Percentiles rank a stretch among this genome's conserved stretches.
These are phyloP conservation scores for Batrachochytrium dendrobatidis DNA, from an alignment of 371 early-diverging fungal genomes.

Conservation along the genomic window DNA sequence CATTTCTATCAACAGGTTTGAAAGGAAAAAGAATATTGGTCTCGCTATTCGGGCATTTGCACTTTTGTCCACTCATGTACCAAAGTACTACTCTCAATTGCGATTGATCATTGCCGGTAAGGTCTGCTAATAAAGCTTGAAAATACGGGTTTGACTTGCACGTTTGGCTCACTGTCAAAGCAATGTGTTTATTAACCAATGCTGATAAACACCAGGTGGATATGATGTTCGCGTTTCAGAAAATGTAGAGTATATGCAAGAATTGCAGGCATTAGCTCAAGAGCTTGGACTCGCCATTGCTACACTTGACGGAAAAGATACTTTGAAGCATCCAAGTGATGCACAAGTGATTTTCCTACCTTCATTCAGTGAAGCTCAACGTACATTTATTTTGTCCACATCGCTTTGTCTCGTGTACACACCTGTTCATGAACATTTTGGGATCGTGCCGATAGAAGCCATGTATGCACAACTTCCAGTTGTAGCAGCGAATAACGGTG, in stretches of 20 bases:
- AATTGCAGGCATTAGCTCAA: conserved; percentile 55
- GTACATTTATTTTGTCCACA: conserved; percentile 59
- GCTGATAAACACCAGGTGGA: conserved; percentile 51
- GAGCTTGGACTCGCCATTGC: conserved; percentile 22
- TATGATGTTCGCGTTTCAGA: conserved; percentile 78
- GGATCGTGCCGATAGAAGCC: conserved; percentile 93
- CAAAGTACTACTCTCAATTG: conserved; percentile 30
- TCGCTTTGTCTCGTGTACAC: conserved; percentile 78
- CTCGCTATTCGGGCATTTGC: conserved; percentile 78
- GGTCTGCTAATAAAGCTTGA: conserved; percentile 12
- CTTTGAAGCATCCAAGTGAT: conserved; percentile 13
- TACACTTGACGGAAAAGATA: background rate
- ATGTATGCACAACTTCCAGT: conserved; percentile 87
- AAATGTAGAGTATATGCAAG: conserved; percentile 75
- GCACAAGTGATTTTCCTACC: conserved; percentile 78
- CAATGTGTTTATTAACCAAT: background rate
- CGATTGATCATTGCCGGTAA: conserved; percentile 70
- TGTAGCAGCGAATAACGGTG: conserved; percentile 80
- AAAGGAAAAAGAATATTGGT: conserved; percentile 86
- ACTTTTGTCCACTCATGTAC: conserved; percentile 15
- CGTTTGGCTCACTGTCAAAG: background rate
- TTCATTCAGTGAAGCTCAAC: conserved; percentile 77
- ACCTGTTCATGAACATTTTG: conserved; percentile 91
- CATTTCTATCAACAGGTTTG: conserved; percentile 87
- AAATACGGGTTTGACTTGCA: background rate